phyloP scores from a whole-genome alignment of 2,329 filamentous ascomycete genomes.

The Calonectria pteridis region DNA sequence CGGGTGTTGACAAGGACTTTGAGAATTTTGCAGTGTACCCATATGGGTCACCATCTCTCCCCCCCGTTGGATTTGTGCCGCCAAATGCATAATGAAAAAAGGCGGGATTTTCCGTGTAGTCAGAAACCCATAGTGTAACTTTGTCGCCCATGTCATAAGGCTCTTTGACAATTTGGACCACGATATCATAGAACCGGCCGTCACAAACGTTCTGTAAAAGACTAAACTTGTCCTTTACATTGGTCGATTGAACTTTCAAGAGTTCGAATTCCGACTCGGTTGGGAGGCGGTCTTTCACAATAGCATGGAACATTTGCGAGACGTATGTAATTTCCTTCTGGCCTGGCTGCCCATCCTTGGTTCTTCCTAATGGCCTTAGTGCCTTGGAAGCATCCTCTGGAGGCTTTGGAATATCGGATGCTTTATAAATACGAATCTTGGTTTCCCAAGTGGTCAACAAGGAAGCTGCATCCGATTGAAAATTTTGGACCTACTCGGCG shows the following conservation, averaged over 20 bases:
- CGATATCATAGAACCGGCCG: constrained; percentile 73
- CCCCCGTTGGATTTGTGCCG: constrained; percentile 46
- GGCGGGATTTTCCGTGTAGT: constrained; percentile 79
- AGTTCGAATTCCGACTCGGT: constrained; percentile 56
- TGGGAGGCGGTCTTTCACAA: constrained; percentile 60
- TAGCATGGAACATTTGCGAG: constrained; percentile 59
- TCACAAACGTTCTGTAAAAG: constrained; percentile 73
- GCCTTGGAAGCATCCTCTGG: constrained; percentile 53
- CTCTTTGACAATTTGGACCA: constrained; percentile 75
- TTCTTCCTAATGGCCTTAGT: constrained; percentile 33
- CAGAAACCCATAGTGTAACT: constrained; percentile 79
- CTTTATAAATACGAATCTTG: constrained; percentile 59
- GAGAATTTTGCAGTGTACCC: constrained; percentile 61
- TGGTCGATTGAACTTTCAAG: constrained; percentile 54
- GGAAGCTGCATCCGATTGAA: constrained; percentile 48
- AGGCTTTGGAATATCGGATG: constrained; percentile 46
- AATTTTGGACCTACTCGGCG: constrained; percentile 56
- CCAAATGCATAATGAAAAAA: constrained; percentile 67
- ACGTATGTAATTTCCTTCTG: constrained; percentile 57
- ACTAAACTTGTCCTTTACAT: constrained; percentile 68
- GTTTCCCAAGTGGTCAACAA: constrained; percentile 59
- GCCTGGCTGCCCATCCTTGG: constrained; percentile 38
- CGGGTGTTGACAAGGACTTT: constrained; percentile 34
- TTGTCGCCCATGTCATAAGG: constrained; percentile 59
- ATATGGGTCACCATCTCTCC: constrained; percentile 65